Conservation (phyloP, 2,329 filamentous ascomycete genomes). For the Cytospora schulzeri region DNA sequence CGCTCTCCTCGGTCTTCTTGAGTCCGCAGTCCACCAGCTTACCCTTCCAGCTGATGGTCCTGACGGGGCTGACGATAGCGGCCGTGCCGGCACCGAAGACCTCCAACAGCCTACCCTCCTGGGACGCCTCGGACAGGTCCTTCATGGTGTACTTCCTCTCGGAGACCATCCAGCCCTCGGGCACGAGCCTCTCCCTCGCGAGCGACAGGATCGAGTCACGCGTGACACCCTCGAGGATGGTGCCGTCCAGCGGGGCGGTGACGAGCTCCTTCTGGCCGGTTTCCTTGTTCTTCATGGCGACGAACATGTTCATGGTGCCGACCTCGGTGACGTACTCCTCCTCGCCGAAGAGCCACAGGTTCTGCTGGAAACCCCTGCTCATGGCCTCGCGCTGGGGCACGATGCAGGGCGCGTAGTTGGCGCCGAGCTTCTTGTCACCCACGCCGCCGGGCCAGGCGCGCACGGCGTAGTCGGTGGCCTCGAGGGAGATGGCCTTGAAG, state of each 20-base stretch:
- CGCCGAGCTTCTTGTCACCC: constrained; percentile 96
- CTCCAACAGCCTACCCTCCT: constrained; percentile 85
- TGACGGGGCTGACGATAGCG: constrained; percentile 87
- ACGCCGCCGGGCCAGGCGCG: constrained; percentile 97
- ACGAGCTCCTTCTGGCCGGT: constrained; percentile 90
- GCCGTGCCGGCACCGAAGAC: constrained; percentile 94
- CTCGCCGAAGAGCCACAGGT: constrained; percentile 95
- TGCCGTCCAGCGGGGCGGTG: constrained; percentile 95
- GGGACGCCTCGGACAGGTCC: constrained; percentile 77
- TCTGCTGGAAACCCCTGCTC: constrained; percentile 92
- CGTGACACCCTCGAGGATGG: constrained; percentile 93
- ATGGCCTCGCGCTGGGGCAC: constrained; percentile 93
- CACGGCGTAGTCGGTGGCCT: constrained; percentile 95
- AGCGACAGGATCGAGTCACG: constrained; percentile 87
- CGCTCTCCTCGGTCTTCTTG: constrained; percentile 79
- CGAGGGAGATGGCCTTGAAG: constrained; percentile 94
- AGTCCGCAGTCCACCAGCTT: constrained; percentile 81
- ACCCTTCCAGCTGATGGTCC: constrained; percentile 87
- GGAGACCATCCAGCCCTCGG: constrained; percentile 83
- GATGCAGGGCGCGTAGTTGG: constrained; percentile 99
- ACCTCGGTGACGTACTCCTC: constrained; percentile 97
- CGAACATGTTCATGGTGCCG: constrained; percentile 98
- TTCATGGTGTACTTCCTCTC: constrained; percentile 94
- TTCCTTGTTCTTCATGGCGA: constrained; percentile 79
- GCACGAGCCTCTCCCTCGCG: constrained; percentile 78